Percentiles rank a stretch among this genome's conserved stretches.
Conservation (phyloP, 495 filamentous ascomycete species). For the Geopyxis carbonaria region DNA sequence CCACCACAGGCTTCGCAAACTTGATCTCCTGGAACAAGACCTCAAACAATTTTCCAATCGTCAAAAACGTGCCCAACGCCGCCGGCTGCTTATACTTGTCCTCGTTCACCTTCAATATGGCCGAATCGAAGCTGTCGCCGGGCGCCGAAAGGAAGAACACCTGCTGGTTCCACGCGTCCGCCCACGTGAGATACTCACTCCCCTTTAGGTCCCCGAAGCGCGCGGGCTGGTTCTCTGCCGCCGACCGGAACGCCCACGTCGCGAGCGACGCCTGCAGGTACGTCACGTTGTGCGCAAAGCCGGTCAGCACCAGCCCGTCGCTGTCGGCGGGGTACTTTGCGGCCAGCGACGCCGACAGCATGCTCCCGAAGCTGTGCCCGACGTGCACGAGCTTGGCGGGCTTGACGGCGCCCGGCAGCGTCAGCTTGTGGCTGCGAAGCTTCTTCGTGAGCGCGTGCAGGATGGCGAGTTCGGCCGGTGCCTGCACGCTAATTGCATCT, state of each 20-base stretch:
- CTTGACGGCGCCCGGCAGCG: slow-evolving; percentile 6
- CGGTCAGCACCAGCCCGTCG: slow-evolving; percentile 42
- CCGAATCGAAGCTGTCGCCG: no score
- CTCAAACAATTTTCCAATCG: no score
- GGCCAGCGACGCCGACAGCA: slow-evolving; percentile 31
- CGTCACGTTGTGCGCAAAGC: slow-evolving; percentile 32
- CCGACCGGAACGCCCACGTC: slow-evolving; percentile 33
- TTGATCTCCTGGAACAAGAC: no score
- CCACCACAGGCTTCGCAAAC: no score
- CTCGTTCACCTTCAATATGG: no score
- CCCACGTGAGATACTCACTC: slow-evolving; percentile 34
- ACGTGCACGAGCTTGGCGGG: slow-evolving; percentile 40
- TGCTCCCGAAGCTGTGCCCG: slow-evolving; percentile 39
- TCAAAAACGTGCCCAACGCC: no score
- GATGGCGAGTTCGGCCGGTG: slow-evolving; percentile 34
- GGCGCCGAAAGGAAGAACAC: no score
- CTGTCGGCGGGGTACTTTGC: slow-evolving; percentile 34
- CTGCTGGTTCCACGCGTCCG: no score
- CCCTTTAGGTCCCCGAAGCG: slow-evolving; percentile 26
- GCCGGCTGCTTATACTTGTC: no score
- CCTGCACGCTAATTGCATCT: slow-evolving; percentile 37
- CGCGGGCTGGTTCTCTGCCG: slow-evolving; percentile 29
- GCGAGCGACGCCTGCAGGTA: slow-evolving; percentile 28
- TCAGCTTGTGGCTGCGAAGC: slow-evolving; percentile 26
- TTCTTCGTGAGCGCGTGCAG: slow-evolving; percentile 33